Percentiles rank a stretch among this genome's conserved stretches.
phyloP scores from a whole-genome alignment of 805 yeast species.

The Yarrowia sp. region DNA sequence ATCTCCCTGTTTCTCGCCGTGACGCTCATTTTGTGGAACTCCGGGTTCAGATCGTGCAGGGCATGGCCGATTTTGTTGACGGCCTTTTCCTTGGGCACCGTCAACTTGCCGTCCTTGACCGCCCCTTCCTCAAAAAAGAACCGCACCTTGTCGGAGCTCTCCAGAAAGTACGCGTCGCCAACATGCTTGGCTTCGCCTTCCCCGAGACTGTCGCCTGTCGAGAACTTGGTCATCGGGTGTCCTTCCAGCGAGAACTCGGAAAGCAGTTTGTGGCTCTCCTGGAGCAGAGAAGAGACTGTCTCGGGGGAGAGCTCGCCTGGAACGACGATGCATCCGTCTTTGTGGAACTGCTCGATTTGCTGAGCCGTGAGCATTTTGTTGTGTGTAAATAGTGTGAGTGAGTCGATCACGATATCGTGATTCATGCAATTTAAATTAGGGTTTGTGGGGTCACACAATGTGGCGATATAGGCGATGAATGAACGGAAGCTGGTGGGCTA shows the following conservation, averaged over 20 bases:
- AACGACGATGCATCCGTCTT: constrained; percentile 60
- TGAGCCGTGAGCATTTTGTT: constrained; percentile 42
- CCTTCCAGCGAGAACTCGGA: constrained; percentile 48
- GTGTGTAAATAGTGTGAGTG: neutral
- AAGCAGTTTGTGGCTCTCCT: constrained; percentile 48
- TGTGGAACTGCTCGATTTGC: constrained; percentile 51
- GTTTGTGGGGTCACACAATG: neutral
- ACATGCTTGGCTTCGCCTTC: constrained; percentile 53
- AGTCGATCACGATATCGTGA: too few relatives aligned
- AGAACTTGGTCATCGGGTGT: constrained; percentile 71
- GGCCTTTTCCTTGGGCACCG: constrained; percentile 53
- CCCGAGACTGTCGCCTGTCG: constrained; percentile 47
- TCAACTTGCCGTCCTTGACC: constrained; percentile 50
- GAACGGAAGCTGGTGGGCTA: too few relatives aligned
- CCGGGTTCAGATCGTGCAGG: constrained; percentile 54
- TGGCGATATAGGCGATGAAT: too few relatives aligned
- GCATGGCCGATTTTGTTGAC: constrained; percentile 82
- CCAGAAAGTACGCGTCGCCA: constrained; percentile 70
- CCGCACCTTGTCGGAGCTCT: constrained; percentile 64
- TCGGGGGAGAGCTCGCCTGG: constrained; percentile 51
- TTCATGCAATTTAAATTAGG: too few relatives aligned
- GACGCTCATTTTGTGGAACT: constrained; percentile 53
- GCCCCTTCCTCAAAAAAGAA: constrained; percentile 73
- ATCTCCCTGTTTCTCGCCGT: constrained; percentile 50
- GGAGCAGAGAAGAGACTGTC: constrained; percentile 45